phyloP scores from a whole-genome alignment of 352 stramenopile species.

The Phytophthora cajani region DNA sequence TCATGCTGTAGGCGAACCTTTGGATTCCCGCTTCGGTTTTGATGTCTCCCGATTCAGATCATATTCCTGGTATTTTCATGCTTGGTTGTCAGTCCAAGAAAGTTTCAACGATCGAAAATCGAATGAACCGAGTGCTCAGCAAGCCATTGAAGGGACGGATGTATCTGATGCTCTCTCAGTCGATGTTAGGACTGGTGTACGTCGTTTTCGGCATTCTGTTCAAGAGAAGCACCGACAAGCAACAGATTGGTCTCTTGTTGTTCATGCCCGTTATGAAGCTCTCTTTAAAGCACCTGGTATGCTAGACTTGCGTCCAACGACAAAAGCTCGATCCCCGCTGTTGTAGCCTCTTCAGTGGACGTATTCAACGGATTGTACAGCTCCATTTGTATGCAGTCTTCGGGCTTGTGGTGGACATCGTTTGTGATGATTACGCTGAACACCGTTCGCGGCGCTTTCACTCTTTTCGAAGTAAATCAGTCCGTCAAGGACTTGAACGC shows the following conservation, averaged over 20 bases:
- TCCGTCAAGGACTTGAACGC: not conserved
- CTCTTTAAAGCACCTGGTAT: slow-evolving; percentile 5
- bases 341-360: slow-evolving; percentile 16
- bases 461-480: slow-evolving; percentile 5
- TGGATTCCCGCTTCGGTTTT: not conserved
- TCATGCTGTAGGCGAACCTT: not conserved
- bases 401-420: slow-evolving; percentile 4
- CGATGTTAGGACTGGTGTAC: slow-evolving; percentile 3
- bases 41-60: slow-evolving; percentile 1
- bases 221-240: not conserved
- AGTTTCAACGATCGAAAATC: not conserved
- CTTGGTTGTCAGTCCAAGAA: not conserved
- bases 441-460: not conserved
- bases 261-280: slow-evolving; percentile 11
- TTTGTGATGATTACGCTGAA: slow-evolving; percentile 9
- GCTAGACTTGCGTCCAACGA: slow-evolving; percentile 7
- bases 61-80: slow-evolving; percentile 1
- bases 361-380: slow-evolving; percentile 13
- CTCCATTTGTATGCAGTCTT: slow-evolving; percentile 12
- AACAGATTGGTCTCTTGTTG: slow-evolving; percentile 7
- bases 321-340: slow-evolving; percentile 5
- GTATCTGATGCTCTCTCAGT: not conserved
- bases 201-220: slow-evolving; percentile 3
- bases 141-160: not conserved
- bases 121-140: not conserved